phyloP scores from a whole-genome alignment of 805 yeast genomes.

The Nakazawaea ishiwadae region DNA sequence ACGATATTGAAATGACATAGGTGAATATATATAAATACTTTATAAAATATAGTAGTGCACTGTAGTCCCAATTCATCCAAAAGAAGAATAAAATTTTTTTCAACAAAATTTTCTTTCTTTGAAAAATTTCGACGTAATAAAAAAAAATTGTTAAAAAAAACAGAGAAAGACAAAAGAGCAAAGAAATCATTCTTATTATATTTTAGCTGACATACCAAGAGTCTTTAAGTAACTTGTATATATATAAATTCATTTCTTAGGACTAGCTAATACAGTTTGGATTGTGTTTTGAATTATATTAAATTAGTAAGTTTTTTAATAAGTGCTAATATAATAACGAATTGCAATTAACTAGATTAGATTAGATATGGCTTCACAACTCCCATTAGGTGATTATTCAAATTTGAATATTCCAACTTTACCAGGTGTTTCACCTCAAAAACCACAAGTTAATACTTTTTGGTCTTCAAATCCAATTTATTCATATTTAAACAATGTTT shows the following conservation, averaged over 20 bases:
- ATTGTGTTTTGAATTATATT: neutral
- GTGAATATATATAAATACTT: neutral
- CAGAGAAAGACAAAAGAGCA: neutral
- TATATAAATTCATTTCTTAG: conserved; percentile 2
- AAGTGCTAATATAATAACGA: too few relatives aligned
- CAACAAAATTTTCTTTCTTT: neutral
- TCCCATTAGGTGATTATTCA: conserved; percentile 56
- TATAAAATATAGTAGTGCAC: neutral
- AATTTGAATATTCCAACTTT: conserved; percentile 52
- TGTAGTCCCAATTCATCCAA: neutral
- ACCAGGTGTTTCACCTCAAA: conserved; percentile 50
- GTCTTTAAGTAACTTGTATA: conserved; percentile 13
- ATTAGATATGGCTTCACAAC: conserved; percentile 34
- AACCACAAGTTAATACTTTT: conserved; percentile 51
- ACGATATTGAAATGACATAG: conserved; percentile 7
- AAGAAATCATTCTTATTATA: neutral
- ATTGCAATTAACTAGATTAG: too few relatives aligned
- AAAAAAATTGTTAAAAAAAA: neutral
- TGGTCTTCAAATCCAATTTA: conserved; percentile 85
- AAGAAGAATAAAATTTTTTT: neutral
- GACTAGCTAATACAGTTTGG: neutral
- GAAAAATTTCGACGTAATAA: too few relatives aligned
- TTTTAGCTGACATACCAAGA: too few relatives aligned
- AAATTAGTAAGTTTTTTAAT: too few relatives aligned
- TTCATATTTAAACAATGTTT: conserved; percentile 72